A percentile compares a stretch with the other conserved stretches of the same genome.
phyloP scores from a whole-genome alignment of 1,284 basidiomycete species.

The Apiotrichum gracile region DNA sequence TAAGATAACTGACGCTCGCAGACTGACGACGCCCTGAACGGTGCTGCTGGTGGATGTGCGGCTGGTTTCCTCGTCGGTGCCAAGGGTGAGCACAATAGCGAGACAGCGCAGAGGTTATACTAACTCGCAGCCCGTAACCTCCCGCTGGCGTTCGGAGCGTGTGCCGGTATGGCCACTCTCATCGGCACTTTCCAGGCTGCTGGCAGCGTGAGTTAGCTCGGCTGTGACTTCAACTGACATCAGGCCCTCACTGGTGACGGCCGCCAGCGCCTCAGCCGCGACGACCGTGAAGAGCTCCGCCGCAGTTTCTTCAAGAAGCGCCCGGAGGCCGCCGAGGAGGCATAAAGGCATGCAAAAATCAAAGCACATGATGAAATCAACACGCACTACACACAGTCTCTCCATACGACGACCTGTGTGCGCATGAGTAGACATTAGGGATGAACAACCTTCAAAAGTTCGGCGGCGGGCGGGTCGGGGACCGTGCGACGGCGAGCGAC shows the following conservation, averaged over 20 bases:
- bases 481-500: neutral
- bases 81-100: slow-evolving; percentile 54
- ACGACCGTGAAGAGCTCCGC: slow-evolving; percentile 49
- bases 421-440: slow-evolving; percentile 16
- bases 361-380: neutral
- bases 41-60: slow-evolving; percentile 82
- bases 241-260: slow-evolving; percentile 35
- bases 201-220: slow-evolving; percentile 55
- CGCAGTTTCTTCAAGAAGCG: slow-evolving; percentile 51
- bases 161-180: slow-evolving; percentile 69
- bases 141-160: slow-evolving; percentile 74
- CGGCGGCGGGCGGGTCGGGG: neutral
- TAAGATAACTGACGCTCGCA: slow-evolving; percentile 8
- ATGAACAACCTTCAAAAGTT: slow-evolving; percentile 14
- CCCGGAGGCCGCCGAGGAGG: slow-evolving; percentile 28
- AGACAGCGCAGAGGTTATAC: slow-evolving; percentile 4
- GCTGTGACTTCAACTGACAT: too few species aligned
- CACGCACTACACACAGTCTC: neutral
- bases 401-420: neutral
- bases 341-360: slow-evolving; percentile 7
- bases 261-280: slow-evolving; percentile 37
- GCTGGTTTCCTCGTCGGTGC: slow-evolving; percentile 87
- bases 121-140: slow-evolving; percentile 64
- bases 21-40: slow-evolving; percentile 76
- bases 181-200: slow-evolving; percentile 80